These are phyloP conservation scores for Nicotiana obtusifolia DNA, from an alignment of 257 asterid species.

Conservation along the genomic window DNA sequence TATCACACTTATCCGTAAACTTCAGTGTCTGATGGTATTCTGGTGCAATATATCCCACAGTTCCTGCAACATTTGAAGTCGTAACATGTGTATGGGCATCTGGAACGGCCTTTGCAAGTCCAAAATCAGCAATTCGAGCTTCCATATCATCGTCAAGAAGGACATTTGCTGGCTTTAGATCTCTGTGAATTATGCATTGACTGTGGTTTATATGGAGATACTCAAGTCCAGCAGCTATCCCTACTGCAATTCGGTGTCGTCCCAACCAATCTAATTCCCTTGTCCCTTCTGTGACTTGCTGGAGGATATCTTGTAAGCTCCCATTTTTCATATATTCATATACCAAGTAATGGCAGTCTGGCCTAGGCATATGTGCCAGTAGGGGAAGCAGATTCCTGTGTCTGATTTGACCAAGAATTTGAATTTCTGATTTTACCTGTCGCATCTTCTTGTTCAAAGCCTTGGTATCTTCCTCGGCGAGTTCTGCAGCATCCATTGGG, in stretches of 20 bases:
- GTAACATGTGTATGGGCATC: slow-evolving; percentile 55
- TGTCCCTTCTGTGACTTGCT: slow-evolving; percentile 31
- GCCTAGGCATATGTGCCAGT: slow-evolving; percentile 69
- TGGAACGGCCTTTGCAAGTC: slow-evolving; percentile 77
- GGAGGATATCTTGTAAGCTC: slow-evolving; percentile 62
- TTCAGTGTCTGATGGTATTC: slow-evolving; percentile 69
- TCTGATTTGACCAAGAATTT: slow-evolving; percentile 75
- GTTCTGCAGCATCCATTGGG: slow-evolving; percentile 43
- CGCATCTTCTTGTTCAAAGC: slow-evolving; percentile 57
- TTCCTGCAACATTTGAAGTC: slow-evolving; percentile 69
- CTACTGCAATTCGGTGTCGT: slow-evolving; percentile 58
- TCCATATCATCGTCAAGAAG: slow-evolving; percentile 89
- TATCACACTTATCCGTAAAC: slow-evolving; percentile 84
- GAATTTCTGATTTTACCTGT: slow-evolving; percentile 72
- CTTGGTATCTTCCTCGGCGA: slow-evolving; percentile 62
- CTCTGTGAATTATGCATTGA: slow-evolving; percentile 70
- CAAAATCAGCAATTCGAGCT: slow-evolving; percentile 79
- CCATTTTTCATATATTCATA: slow-evolving; percentile 94
- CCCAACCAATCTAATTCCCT: slow-evolving; percentile 55
- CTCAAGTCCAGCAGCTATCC: slow-evolving; percentile 75
- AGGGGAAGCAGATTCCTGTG: slow-evolving; percentile 69
- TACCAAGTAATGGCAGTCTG: slow-evolving; percentile 68
- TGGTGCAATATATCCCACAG: slow-evolving; percentile 75
- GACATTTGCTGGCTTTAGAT: slow-evolving; percentile 79
- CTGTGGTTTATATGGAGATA: slow-evolving; percentile 61